Conservation (phyloP, 208 protist species). For the Acanthamoeba culbertsoni region DNA sequence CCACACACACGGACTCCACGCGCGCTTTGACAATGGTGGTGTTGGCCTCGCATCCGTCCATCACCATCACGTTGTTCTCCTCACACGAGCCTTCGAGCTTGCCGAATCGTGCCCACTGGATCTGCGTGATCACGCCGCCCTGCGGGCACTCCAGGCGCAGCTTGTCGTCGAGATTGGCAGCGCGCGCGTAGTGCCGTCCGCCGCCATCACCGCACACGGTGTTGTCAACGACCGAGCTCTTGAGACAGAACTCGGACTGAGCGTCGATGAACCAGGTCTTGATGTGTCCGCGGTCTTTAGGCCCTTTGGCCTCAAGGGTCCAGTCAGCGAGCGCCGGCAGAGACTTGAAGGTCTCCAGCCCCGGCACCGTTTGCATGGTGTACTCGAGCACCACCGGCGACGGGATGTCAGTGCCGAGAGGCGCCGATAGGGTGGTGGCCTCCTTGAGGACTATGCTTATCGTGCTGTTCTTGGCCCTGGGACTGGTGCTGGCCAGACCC, state of each 20-base stretch:
- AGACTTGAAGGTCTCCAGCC: neutral
- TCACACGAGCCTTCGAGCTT: conserved; percentile 19
- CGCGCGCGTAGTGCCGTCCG: neutral
- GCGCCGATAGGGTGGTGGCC: neutral
- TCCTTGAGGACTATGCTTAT: neutral
- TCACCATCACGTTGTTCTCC: neutral
- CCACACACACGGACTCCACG: neutral
- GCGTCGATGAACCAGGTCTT: neutral
- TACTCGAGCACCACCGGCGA: neutral
- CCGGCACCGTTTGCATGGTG: neutral
- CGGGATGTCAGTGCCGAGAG: neutral
- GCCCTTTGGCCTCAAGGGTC: neutral
- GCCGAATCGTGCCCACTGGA: neutral
- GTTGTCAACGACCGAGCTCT: neutral
- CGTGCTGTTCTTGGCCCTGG: neutral
- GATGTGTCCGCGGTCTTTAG: neutral
- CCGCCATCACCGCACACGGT: neutral
- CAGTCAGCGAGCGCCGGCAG: neutral
- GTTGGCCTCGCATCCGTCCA: conserved; percentile 6
- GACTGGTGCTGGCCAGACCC: neutral
- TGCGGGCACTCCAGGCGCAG: neutral
- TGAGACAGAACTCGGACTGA: neutral
- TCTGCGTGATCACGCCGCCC: neutral
- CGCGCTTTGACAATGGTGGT: neutral
- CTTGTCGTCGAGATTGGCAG: neutral